phyloP scores from a whole-genome alignment of 2,329 filamentous ascomycete genomes.

The Monilinia aucupariae region DNA sequence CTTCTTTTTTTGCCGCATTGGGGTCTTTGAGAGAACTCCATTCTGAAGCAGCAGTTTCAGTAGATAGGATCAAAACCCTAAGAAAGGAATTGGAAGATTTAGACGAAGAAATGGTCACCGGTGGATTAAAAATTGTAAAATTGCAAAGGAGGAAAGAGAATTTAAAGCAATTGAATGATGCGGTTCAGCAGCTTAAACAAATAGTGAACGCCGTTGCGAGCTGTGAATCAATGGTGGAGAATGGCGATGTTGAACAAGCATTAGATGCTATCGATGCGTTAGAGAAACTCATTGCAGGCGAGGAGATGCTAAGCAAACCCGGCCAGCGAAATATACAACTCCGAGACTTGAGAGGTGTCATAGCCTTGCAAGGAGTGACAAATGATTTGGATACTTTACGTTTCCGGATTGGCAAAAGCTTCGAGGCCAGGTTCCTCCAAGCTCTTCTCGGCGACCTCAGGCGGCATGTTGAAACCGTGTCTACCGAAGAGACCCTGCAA shows the following conservation, averaged over 20 bases:
- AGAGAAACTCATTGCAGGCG: slow-evolving; percentile 74
- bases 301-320: slow-evolving; percentile 39
- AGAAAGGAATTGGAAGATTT: slow-evolving; percentile 73
- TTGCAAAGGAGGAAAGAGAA: slow-evolving; percentile 80
- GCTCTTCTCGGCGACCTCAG: slow-evolving; percentile 74
- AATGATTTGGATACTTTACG: slow-evolving; percentile 72
- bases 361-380: slow-evolving; percentile 73
- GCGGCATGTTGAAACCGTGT: slow-evolving; percentile 70
- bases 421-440: slow-evolving; percentile 73
- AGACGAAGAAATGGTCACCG: slow-evolving; percentile 80
- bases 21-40: slow-evolving; percentile 88
- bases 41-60: slow-evolving; percentile 85
- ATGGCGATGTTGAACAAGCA: slow-evolving; percentile 76
- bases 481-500: slow-evolving; percentile 67
- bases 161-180: slow-evolving; percentile 71
- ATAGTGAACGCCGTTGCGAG: slow-evolving; percentile 69
- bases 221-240: slow-evolving; percentile 78
- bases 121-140: slow-evolving; percentile 78
- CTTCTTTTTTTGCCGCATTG: slow-evolving; percentile 91
- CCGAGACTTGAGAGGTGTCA: slow-evolving; percentile 69
- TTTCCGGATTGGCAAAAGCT: slow-evolving; percentile 77
- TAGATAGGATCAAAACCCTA: slow-evolving; percentile 75
- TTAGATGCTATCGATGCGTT: slow-evolving; percentile 71
- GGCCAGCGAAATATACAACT: slow-evolving; percentile 34
- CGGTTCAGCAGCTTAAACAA: slow-evolving; percentile 74